Percentiles rank a stretch among this genome's conserved stretches.
phyloP scores from a whole-genome alignment of 2,329 filamentous ascomycete species.

The Volutella citrinella region DNA sequence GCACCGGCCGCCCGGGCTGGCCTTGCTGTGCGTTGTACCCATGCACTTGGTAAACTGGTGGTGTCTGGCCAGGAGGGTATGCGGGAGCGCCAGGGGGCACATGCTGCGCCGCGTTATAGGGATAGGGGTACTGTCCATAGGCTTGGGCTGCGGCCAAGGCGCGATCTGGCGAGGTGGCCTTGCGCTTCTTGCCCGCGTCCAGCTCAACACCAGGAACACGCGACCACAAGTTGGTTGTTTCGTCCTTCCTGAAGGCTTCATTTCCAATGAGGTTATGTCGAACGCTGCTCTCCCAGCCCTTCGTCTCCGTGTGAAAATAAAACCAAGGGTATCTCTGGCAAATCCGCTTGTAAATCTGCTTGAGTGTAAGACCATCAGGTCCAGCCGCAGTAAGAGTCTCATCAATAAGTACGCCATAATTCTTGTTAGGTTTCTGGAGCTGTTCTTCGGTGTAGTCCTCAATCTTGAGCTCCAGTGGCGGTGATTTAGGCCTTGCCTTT shows the following conservation, averaged over 20 bases:
- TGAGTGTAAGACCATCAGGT: slow-evolving; percentile 53
- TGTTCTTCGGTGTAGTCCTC: slow-evolving; percentile 57
- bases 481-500: slow-evolving; percentile 58
- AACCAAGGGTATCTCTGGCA: slow-evolving; percentile 57
- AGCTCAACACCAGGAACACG: slow-evolving; percentile 57
- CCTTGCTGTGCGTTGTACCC: slow-evolving; percentile 30
- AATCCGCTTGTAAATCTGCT: slow-evolving; percentile 63
- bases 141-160: slow-evolving; percentile 35
- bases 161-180: slow-evolving; percentile 52
- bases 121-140: slow-evolving; percentile 35
- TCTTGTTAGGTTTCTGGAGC: slow-evolving; percentile 60
- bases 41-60: slow-evolving; percentile 33
- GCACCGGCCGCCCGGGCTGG: slow-evolving; percentile 27
- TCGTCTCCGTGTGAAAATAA: slow-evolving; percentile 58
- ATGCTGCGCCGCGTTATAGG: slow-evolving; percentile 33
- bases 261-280: slow-evolving; percentile 62
- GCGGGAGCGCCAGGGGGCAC: slow-evolving; percentile 29
- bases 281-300: slow-evolving; percentile 66
- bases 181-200: slow-evolving; percentile 60
- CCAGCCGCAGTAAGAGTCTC: slow-evolving; percentile 55
- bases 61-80: slow-evolving; percentile 33
- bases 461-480: slow-evolving; percentile 52
- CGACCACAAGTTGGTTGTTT: slow-evolving; percentile 54
- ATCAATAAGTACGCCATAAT: slow-evolving; percentile 59
- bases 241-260: slow-evolving; percentile 58